phyloP scores from a whole-genome alignment of 345 rosid species.

The Cardiospermum halicacabum region DNA sequence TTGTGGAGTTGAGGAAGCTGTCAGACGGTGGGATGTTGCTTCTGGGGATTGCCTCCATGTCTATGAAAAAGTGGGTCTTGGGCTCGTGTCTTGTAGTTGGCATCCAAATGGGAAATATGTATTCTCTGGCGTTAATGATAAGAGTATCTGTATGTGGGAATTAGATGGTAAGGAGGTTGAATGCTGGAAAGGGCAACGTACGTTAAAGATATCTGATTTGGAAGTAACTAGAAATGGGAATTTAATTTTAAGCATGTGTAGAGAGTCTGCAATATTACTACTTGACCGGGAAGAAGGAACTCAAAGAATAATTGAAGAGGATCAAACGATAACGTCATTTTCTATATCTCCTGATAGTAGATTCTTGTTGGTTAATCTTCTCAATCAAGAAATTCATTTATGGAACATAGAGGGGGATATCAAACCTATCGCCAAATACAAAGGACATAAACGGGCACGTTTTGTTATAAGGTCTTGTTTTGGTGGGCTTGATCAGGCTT shows the following conservation, averaged over 20 bases:
- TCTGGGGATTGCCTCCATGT: constrained; percentile 57
- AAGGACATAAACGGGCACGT: constrained; percentile 52
- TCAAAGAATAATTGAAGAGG: constrained; percentile 48
- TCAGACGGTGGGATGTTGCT: constrained; percentile 57
- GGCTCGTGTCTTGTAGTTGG: constrained; percentile 64
- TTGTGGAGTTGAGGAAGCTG: constrained; percentile 51
- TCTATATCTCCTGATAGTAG: constrained; percentile 50
- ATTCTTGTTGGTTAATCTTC: constrained; percentile 54
- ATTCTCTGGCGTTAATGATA: constrained; percentile 47
- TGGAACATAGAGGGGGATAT: constrained; percentile 51
- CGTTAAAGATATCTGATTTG: constrained; percentile 48
- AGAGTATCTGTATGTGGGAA: constrained; percentile 54
- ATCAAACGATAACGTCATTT: constrained; percentile 54
- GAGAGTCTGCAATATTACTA: constrained; percentile 43
- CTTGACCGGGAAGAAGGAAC: constrained; percentile 40
- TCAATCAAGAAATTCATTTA: constrained; percentile 61
- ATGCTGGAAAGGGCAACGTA: constrained; percentile 51
- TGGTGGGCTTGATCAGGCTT: constrained; percentile 63
- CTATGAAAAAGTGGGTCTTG: constrained; percentile 46
- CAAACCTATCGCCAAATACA: constrained; percentile 46
- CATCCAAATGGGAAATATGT: constrained; percentile 48
- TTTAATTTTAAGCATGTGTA: constrained; percentile 45
- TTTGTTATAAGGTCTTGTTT: constrained; percentile 67
- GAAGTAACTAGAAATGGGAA: constrained; percentile 50
- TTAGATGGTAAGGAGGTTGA: constrained; percentile 50